These are phyloP conservation scores for Arabidopsis thaliana DNA, from an alignment of 345 rosid genomes.

Conservation along the genomic window DNA sequence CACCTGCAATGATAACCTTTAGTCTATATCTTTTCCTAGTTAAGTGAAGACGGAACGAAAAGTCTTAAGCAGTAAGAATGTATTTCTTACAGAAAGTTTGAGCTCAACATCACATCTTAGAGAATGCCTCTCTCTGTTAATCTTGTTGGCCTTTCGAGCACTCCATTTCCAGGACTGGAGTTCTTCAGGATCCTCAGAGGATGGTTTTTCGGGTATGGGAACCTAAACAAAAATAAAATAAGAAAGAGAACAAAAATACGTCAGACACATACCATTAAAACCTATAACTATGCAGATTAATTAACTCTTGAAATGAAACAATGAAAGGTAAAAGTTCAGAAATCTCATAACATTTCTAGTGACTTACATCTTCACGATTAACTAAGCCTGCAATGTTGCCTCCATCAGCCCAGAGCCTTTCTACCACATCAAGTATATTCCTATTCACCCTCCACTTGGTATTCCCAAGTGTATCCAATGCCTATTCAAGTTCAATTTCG, in stretches of 20 bases:
- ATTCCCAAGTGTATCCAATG: conserved; percentile 93
- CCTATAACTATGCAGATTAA: not conserved
- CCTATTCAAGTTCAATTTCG: conserved; percentile 52
- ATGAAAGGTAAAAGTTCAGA: not conserved
- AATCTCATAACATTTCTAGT: conserved; percentile 7
- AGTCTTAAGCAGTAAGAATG: conserved; percentile 5
- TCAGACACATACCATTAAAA: conserved; percentile 18
- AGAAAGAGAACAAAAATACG: conserved; percentile 16
- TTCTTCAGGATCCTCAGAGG: conserved; percentile 66
- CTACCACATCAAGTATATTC: conserved; percentile 74
- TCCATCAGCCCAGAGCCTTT: conserved; percentile 88
- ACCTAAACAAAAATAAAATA: conserved; percentile 48
- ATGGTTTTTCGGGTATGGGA: conserved; percentile 73
- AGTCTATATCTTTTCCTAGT: conserved; percentile 33
- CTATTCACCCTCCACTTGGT: conserved; percentile 94
- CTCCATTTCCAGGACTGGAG: conserved; percentile 82
- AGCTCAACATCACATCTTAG: conserved; percentile 92
- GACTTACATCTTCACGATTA: conserved; percentile 86
- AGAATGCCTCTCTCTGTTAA: conserved; percentile 91
- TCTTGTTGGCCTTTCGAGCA: conserved; percentile 70
- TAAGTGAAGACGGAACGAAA: conserved; percentile 34
- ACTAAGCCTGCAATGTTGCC: conserved; percentile 88
- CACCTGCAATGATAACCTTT: conserved; percentile 60
- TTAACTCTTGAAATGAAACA: conserved; percentile 1
- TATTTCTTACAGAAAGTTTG: conserved; percentile 82